A percentile compares a stretch with the other conserved stretches of the same genome.
Conservation (phyloP, 202 grass and related monocot species). For the Alloteropsis angusta region DNA sequence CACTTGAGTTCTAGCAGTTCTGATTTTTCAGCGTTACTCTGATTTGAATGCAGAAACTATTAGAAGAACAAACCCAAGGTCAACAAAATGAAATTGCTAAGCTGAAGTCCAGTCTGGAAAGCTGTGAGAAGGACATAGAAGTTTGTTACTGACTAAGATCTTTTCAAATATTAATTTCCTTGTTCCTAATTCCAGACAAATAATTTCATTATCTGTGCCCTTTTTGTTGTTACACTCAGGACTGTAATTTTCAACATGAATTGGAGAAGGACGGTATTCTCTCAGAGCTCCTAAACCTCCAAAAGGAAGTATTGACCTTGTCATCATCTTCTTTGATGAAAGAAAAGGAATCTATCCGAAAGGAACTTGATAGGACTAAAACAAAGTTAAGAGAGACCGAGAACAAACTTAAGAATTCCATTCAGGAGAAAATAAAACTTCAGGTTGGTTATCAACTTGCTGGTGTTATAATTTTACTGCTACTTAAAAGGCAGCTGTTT, state of each 20-base stretch:
- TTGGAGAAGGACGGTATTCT: slow-evolving; percentile 67
- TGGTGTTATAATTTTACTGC: neutral
- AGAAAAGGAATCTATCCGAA: slow-evolving; percentile 89
- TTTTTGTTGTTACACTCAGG: slow-evolving; percentile 38
- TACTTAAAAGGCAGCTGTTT: neutral
- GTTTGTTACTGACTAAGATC: slow-evolving; percentile 38
- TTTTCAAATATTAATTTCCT: neutral
- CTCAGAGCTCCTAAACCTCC: slow-evolving; percentile 46
- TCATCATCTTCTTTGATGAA: slow-evolving; percentile 72
- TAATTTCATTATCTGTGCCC: neutral
- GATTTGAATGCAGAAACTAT: slow-evolving; percentile 42
- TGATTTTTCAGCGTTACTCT: neutral
- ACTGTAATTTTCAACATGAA: slow-evolving; percentile 57
- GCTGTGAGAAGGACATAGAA: slow-evolving; percentile 41
- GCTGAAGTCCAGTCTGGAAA: slow-evolving; percentile 41
- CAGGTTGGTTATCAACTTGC: slow-evolving; percentile 66
- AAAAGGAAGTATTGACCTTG: slow-evolving; percentile 56
- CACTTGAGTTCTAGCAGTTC: neutral
- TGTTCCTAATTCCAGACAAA: slow-evolving; percentile 7
- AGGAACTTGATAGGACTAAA: slow-evolving; percentile 80
- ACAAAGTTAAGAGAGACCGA: slow-evolving; percentile 67
- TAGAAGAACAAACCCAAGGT: slow-evolving; percentile 41
- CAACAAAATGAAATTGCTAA: slow-evolving; percentile 40
- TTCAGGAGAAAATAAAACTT: slow-evolving; percentile 90
- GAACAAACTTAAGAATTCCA: slow-evolving; percentile 69